A percentile compares a stretch with the other conserved stretches of the same genome.
Conservation (phyloP, 345 rosid genomes). For the Heritiera littoralis region DNA sequence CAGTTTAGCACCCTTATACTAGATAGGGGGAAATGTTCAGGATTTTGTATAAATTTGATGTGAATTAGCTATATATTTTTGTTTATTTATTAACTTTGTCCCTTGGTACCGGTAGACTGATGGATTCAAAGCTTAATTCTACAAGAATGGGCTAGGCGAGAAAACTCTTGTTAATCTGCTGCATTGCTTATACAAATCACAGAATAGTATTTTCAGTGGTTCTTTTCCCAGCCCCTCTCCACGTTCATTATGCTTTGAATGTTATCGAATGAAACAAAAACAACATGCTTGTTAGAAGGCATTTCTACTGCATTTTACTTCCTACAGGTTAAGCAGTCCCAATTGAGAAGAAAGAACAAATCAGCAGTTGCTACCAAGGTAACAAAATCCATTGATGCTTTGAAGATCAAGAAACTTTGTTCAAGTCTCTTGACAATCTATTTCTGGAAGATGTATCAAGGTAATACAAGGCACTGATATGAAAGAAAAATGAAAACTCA, state of each 20-base stretch:
- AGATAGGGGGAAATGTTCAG: neutral
- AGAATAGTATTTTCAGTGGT: neutral
- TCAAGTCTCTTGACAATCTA: neutral
- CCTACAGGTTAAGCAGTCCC: too few relatives aligned
- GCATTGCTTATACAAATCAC: neutral
- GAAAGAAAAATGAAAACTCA: neutral
- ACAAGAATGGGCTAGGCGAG: neutral
- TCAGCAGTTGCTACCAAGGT: neutral
- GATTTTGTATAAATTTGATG: neutral
- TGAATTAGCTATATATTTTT: too few relatives aligned
- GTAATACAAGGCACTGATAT: neutral
- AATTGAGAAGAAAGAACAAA: too few relatives aligned
- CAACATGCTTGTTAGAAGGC: too few relatives aligned
- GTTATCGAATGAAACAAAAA: neutral
- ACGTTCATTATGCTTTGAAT: neutral
- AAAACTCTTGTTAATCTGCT: neutral
- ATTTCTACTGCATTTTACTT: too few relatives aligned
- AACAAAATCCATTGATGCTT: neutral
- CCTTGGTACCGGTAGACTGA: neutral
- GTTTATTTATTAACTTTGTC: too few relatives aligned
- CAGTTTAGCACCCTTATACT: neutral
- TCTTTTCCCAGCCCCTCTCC: neutral
- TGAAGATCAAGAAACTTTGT: neutral
- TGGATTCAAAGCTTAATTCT: constrained; percentile 7
- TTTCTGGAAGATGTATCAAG: neutral